Conservation (phyloP, 208 protist species). For the Endotrypanum monterogeii region DNA sequence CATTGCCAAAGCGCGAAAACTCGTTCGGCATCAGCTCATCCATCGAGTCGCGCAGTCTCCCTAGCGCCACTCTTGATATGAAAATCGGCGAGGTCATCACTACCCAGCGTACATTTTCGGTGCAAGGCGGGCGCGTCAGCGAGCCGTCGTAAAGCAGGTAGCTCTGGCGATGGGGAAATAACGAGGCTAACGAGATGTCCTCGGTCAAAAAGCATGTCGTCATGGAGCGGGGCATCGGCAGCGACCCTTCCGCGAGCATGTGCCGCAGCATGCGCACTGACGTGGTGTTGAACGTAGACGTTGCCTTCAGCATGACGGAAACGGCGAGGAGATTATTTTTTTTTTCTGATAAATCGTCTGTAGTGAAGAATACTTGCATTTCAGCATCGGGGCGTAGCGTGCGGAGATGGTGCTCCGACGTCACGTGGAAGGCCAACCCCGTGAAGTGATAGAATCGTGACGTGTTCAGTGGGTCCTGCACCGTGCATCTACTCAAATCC, state of each 20-base stretch:
- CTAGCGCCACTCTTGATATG: slow-evolving; percentile 54
- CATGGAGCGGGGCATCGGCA: slow-evolving; percentile 54
- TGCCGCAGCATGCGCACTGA: slow-evolving; percentile 59
- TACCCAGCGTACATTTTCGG: slow-evolving; percentile 72
- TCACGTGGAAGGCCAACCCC: slow-evolving; percentile 65
- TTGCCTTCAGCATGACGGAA: slow-evolving; percentile 69
- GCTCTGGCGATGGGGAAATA: slow-evolving; percentile 54
- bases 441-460: slow-evolving; percentile 51
- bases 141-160: slow-evolving; percentile 85
- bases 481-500: slow-evolving; percentile 50
- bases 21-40: slow-evolving; percentile 45
- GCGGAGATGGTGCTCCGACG: slow-evolving; percentile 65
- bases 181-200: slow-evolving; percentile 41
- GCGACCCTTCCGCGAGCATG: slow-evolving; percentile 61
- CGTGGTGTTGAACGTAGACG: slow-evolving; percentile 50
- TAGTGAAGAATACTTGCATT: slow-evolving; percentile 67
- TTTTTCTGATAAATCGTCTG: slow-evolving; percentile 8
- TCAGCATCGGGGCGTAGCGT: slow-evolving; percentile 59
- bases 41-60: slow-evolving; percentile 52
- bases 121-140: slow-evolving; percentile 73
- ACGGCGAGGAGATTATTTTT: slow-evolving; percentile 45
- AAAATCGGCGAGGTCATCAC: slow-evolving; percentile 77
- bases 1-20: slow-evolving; percentile 59
- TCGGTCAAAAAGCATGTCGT: slow-evolving; percentile 67
- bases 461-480: slow-evolving; percentile 50